Base-by-base conservation (phyloP, 116 monocot species). In the Posidonia oceanica region DNA sequence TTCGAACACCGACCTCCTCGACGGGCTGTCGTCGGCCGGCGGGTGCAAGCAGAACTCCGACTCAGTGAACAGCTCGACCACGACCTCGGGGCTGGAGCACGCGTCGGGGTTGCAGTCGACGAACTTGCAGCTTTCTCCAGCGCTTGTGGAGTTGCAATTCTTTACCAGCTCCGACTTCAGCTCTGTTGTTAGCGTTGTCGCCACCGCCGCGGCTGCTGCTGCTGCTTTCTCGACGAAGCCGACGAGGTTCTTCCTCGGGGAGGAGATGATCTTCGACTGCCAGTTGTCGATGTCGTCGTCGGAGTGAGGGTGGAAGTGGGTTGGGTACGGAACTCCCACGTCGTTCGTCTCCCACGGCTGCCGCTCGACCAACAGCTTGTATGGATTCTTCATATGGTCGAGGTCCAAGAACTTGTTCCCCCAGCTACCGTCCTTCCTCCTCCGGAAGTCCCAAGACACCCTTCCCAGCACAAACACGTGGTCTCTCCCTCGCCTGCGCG, bases 31-130 rank as follows among this genome's bases (percentile, higher is more conserved):
- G 6, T 80, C 85, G 11, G 80, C 85, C 15, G 80, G 80, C 4
- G 82, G 85, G 56, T 88, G 88, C 18, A 88, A 56, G 74, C 88
- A 88, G 76, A 88, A 88, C 61, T 80, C 78, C 5, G 85, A 70
- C 57, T 65, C 69, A 59, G 54, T 52, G 64, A 88, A 82, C 41
- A 75, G 39, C 13, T 39, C 23, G 59, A 80, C 71, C 29, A 84
- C 55, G 7, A 18, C 51, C 40, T 53, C 71, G 3, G 84, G 77
- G 10, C 52, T 58, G 10, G 15, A 37, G 71, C 88, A 88, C 14
- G 52, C 36, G 4, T 81, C 61, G 0, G 67, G 20, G 51, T 29
- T 38, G 66, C 82, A 85, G 29, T 80, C 69, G 2, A 71, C 52
- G 66, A 81, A 81, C 69, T 53, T 52, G 69, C 85, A 85, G n/a